phyloP scores from a whole-genome alignment of 331 rosid species.

The Telfairia occidentalis region DNA sequence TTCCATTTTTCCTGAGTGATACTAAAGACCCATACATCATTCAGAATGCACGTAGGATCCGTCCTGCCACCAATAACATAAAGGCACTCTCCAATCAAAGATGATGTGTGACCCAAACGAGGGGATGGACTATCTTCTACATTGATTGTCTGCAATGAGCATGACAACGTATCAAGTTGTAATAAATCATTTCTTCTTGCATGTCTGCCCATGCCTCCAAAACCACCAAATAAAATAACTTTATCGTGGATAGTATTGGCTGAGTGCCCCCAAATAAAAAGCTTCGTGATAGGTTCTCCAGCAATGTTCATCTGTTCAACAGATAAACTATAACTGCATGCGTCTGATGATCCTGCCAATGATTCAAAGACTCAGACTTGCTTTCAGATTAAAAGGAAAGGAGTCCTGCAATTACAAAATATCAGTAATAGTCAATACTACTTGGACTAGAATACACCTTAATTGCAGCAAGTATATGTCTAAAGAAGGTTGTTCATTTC shows the following conservation, averaged over 20 bases:
- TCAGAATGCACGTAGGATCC: constrained; percentile 66
- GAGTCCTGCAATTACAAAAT: constrained; percentile 63
- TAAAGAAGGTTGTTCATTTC: not conserved
- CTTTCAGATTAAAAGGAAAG: constrained; percentile 52
- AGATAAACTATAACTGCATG: constrained; percentile 29
- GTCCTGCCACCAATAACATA: constrained; percentile 83
- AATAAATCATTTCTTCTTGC: constrained; percentile 53
- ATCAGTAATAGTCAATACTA: constrained; percentile 35
- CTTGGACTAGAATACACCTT: constrained; percentile 15
- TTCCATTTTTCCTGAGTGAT: constrained; percentile 44
- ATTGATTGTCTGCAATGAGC: constrained; percentile 30
- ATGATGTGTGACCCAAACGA: constrained; percentile 66
- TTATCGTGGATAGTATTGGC: constrained; percentile 24
- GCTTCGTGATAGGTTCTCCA: constrained; percentile 57
- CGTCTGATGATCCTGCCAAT: constrained; percentile 65
- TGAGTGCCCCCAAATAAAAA: constrained; percentile 86
- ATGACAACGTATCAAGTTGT: constrained; percentile 45
- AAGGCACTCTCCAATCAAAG: constrained; percentile 46
- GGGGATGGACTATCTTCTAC: constrained; percentile 39
- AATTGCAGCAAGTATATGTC: not conserved
- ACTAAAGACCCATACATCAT: constrained; percentile 61
- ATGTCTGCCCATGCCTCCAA: constrained; percentile 91
- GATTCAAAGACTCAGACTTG: constrained; percentile 78
- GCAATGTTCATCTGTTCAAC: constrained; percentile 40
- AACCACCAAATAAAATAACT: constrained; percentile 68